Evolutionary conservation across 176 grass and related monocot genomes (phyloP), one percentile per base, ranked within the genome.

Genomic region (Cocos nucifera): DNA sequence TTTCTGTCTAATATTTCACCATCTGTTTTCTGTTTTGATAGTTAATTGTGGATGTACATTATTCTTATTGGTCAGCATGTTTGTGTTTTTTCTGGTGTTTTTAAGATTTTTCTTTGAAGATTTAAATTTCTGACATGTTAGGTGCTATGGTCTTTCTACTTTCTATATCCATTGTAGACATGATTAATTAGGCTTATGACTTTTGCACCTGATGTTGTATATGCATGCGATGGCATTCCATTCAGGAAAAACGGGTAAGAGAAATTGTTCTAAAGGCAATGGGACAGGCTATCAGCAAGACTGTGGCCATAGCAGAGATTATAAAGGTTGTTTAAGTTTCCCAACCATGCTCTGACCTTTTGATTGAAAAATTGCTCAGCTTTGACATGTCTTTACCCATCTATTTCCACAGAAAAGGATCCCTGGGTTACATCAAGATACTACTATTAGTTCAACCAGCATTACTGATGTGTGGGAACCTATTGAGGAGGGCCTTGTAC

Each of bases 401-500:
- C 56, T 64, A 14, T 80, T 57, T 58, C 26, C 77, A 70, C 74
- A 96, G 93, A 88, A 92, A 83, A 78, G 84, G 54, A 59, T 69
- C 15, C 81, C 84, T 73, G 87, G 74, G 16, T 76, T 98, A 59
- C 70, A 98, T 67, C 93, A 98, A 73, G 81, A 98, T 72, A 83
- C 76, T 12, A 73, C 35, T 29, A 92, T 89, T 62, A 89, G 87
- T 70, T 98, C 93, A 58, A 82, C 92, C 63, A 89, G 88, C 71
- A 98, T 98, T 49, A 92, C 93, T 44, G 93, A 98, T 61, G 81
- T 83, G 20, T 98, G 93, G 93, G 88, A 98, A 61, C 93, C 93
- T 75, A 98, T 98, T 54, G 93, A 98, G 78, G 93, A 98, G 75
- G 94, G 94, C 56, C 87, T 98, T 51, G 81, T 98, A 50, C 85